Base-by-base conservation (phyloP, 495 filamentous ascomycete genomes). In the Podospora bellae-mahoneyi region DNA sequence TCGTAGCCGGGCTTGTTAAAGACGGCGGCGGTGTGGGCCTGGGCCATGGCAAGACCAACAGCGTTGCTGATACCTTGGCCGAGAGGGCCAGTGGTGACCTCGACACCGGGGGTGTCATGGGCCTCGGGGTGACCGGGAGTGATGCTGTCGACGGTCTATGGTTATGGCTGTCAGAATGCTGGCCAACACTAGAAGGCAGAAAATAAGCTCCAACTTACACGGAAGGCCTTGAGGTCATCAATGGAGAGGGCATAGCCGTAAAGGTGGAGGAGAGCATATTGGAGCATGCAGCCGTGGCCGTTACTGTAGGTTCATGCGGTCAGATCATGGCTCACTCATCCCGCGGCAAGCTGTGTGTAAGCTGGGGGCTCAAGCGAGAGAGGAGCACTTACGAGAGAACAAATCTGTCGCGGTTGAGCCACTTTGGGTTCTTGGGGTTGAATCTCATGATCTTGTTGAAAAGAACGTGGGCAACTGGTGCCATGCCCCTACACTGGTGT, bases 361-460 rank as follows among this genome's bases (percentile, higher is more conserved):
- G 18, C 7, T 32, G 5, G 23, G 23, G 23, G 1, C 23, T 23
- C 13, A 13, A 4, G 26, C 32, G 27, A 6, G 7, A 18, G 28
- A 16, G 28, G 63, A n/a, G 7, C 0, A 92, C 94, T 86, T 86
- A 97, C 95, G 95, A 99, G 78, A 99, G 92, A 59, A 99, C 92
- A 78, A 99, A 99, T 81, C 95, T 88, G 85, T 99, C 95, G 67
- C 95, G 89, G 86, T 98, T 98, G 72, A 91, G 76, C 94, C 93
- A 99, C 69, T 94, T 85, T 65, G 96, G 93, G 86, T 96, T 97
- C 88, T 97, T 93, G 69, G 95, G 95, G 89, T 99, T 99, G 87
- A 97, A 99, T 76, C 81, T 95, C 95, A 99, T 93, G 87, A 97
- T 93, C 81, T 92, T 94, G 87, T 96, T 96, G 85, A 92, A 99